Percentiles rank a stretch among this genome's conserved stretches.
Conservation (phyloP, 345 rosid genomes). For the Turritis glabra region DNA sequence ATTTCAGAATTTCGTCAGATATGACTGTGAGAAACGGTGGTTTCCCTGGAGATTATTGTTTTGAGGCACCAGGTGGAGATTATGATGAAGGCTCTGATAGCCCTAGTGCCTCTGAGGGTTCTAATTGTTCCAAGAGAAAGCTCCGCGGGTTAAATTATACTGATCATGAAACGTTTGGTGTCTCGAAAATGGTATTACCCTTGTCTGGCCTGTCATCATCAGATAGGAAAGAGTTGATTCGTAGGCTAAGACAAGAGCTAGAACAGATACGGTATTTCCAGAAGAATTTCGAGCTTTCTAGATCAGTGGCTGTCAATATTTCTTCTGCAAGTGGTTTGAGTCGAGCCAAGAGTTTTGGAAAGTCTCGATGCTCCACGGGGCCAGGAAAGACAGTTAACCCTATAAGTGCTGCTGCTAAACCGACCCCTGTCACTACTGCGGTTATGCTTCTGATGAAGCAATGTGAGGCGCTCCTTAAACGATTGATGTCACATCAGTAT, state of each 20-base stretch:
- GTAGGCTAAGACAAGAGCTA: conserved; percentile 61
- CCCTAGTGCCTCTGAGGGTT: conserved; percentile 64
- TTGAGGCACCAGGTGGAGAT: conserved; percentile 18
- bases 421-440: conserved; percentile 36
- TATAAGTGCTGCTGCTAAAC: conserved; percentile 19
- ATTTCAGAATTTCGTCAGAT: not conserved
- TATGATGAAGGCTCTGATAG: conserved; percentile 63
- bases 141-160: conserved; percentile 49
- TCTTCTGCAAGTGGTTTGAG: conserved; percentile 58
- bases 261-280: conserved; percentile 56
- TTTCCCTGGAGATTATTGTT: conserved; percentile 19
- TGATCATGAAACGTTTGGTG: conserved; percentile 40
- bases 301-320: conserved; percentile 36
- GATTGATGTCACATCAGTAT: conserved; percentile 66
- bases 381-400: conserved; percentile 47
- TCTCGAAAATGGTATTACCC: conserved; percentile 55
- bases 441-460: conserved; percentile 61
- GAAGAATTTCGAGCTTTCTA: conserved; percentile 46
- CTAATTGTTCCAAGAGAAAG: conserved; percentile 59
- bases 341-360: conserved; percentile 33
- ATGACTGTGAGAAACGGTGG: conserved; percentile 34
- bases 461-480: conserved; percentile 57
- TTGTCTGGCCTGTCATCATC: conserved; percentile 56
- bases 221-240: conserved; percentile 61
- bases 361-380: conserved; percentile 59